Evolutionary conservation across 352 stramenopile species (phyloP), one percentile per base, ranked within the genome.

Genomic region (Peronospora farinosa): DNA sequence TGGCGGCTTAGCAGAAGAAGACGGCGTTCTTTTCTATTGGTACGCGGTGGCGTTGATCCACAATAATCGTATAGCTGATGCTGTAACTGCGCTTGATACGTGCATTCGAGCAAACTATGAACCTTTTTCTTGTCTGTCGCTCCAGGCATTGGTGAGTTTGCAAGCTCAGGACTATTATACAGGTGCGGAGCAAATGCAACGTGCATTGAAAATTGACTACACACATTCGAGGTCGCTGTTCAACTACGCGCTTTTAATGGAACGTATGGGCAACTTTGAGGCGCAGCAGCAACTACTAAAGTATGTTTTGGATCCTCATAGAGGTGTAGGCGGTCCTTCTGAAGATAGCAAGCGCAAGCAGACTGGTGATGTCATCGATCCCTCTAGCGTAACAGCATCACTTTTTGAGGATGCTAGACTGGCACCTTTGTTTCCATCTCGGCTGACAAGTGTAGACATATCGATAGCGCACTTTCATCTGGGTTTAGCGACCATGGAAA

Each of bases 241-340:
- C 42, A 87, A 92, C 53, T 87, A 89, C 39, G 72, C 77, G 0
- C 44, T 84, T 30, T 61, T 91, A 30, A 68, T 92, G 37, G 62
- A 70, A 11, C 41, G 36, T 0, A 76, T 88, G 65, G 45, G 36
- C 9, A 79, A 75, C 39, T 60, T 53, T 25, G 55, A 69, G 2
- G 62, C 65, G 2, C 64, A 88, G 49, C 70, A 84, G 33, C 66
- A 85, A 42, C 73, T 90, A 64, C 72, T 92, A 0, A 53, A 74
- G 55, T 76, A 68, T 33, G 68, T 71, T 17, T 10, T 57, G 0
- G 65, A 79, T 13, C 49, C 51, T 10, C 35, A 21, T 39, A 19
- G 30, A 27, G 12, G 15, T 39, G 8, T 9, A 7, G 30, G 54
- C 6, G 27, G 49, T 49, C n/a, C 38, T 8, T 12, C 8, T 7